Base-by-base conservation (phyloP, 2,329 filamentous ascomycete genomes). In the Phyllosticta citribraziliensis region DNA sequence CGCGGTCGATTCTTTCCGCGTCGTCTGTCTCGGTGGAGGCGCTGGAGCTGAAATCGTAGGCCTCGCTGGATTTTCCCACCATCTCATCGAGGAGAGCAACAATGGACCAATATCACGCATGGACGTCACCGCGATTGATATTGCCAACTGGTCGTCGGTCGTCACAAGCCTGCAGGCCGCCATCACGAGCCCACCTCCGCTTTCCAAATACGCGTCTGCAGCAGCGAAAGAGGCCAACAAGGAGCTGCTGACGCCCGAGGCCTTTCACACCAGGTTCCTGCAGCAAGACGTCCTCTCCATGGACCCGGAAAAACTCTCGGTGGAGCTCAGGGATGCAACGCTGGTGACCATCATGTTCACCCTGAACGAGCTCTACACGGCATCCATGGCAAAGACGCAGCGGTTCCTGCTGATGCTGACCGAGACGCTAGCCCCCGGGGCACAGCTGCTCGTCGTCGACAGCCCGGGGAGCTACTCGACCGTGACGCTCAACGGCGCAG, bases 391-490 rank as follows among this genome's bases (percentile, higher is more conserved):
- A 2, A 84, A 85, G 66, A 91, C 93, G 0, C 96, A 93, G 0
- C 78, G 79, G 3, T 87, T 97, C 65, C 79, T 99, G 0, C 80
- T 91, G 3, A 78, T 78, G 0, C 76, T 97, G 19, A 89, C 88
- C 0, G 77, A 82, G 1, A 66, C 75, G 0, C 70, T 88, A 2
- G 75, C 79, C 0, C 63, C 77, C 0, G 87, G 84, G 0, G 84
- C 89, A 2, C 73, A 93, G 50, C 77, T 97, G 1, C 82, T 97
- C 0, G 89, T 97, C 2, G 86, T 97, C 3, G 93, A 99, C 72
- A 96, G 91, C 67, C 91, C 94, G 0, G 94, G 94, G 0, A 95
- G 88, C 73, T 97, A 97, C 74, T 94, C 92, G 0, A 90, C 91
- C 62, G 82, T 95, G 3, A 83, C 83, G 0, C 73, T 97, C 0